Conservation (phyloP, 2,329 filamentous ascomycete genomes). For the Botryotinia globosa region DNA sequence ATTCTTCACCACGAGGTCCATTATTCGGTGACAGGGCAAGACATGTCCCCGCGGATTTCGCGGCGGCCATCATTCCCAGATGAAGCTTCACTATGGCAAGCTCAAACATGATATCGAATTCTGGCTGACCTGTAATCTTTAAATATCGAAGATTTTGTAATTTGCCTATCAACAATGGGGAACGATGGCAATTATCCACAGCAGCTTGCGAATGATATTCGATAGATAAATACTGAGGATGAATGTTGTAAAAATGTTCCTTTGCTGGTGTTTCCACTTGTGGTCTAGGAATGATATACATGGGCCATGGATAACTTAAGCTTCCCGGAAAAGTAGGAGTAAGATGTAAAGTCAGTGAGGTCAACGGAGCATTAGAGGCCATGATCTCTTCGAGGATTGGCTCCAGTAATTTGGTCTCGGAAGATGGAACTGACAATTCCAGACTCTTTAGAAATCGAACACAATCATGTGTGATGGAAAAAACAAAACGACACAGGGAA, state of each 20-base stretch:
- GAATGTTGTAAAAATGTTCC: slow-evolving; percentile 17
- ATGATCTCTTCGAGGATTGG: slow-evolving; percentile 13
- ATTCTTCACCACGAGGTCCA: slow-evolving; percentile 17
- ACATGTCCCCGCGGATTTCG: slow-evolving; percentile 1
- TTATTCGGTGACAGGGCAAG: slow-evolving; percentile 18
- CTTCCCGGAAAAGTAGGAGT: slow-evolving; percentile 14
- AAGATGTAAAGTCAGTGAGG: slow-evolving; percentile 14
- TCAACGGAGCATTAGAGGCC: slow-evolving; percentile 7
- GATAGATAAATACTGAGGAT: slow-evolving; percentile 17
- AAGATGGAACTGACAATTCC: slow-evolving; percentile 13
- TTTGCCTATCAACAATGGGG: slow-evolving; percentile 14
- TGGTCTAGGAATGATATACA: slow-evolving; percentile 16
- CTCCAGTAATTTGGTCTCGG: slow-evolving; percentile 8
- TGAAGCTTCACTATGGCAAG: slow-evolving; percentile 19
- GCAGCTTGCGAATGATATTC: slow-evolving; percentile 16
- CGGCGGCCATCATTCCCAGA: slow-evolving; percentile 17
- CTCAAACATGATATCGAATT: slow-evolving; percentile 17
- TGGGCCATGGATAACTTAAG: slow-evolving; percentile 16
- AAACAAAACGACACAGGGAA: slow-evolving; percentile 14
- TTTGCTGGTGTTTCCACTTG: slow-evolving; percentile 7
- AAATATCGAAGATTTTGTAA: slow-evolving; percentile 12
- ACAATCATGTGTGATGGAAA: slow-evolving; percentile 13
- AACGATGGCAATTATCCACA: slow-evolving; percentile 14
- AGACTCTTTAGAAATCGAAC: slow-evolving; percentile 17
- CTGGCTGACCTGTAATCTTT: slow-evolving; percentile 18